phyloP scores from a whole-genome alignment of 164 flowering plant species.

The Sextonia rubra region DNA sequence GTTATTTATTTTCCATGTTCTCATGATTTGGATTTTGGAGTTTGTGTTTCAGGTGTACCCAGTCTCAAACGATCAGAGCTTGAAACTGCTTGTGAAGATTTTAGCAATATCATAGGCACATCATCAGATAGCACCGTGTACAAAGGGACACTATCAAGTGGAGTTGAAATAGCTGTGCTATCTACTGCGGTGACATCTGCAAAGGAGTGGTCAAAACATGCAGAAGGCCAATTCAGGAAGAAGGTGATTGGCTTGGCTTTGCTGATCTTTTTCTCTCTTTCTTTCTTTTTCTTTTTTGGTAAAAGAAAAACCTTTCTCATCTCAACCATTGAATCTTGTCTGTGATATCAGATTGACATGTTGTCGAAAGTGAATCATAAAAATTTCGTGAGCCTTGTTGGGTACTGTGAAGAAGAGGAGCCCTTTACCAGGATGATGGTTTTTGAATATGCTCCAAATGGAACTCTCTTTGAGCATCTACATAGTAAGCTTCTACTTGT shows the following conservation, averaged over 20 bases:
- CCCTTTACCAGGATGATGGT: conserved; percentile 82
- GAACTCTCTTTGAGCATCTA: conserved; percentile 77
- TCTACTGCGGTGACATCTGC: conserved; percentile 33
- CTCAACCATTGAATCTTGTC: conserved; percentile 3
- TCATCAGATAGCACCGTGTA: conserved; percentile 49
- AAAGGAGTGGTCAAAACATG: conserved; percentile 52
- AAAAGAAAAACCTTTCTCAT: too few species aligned
- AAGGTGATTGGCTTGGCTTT: conserved; percentile 34
- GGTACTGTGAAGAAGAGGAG: conserved; percentile 58
- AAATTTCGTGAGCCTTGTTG: conserved; percentile 68
- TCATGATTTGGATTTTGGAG: neutral
- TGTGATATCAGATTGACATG: conserved; percentile 45
- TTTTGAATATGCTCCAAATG: conserved; percentile 81
- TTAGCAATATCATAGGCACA: conserved; percentile 73
- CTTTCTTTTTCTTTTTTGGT: too few species aligned
- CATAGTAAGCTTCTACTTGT: conserved; percentile 46
- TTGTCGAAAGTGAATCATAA: conserved; percentile 68
- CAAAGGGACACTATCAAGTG: conserved; percentile 83
- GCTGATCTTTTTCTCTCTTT: neutral
- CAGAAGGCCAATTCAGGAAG: conserved; percentile 53
- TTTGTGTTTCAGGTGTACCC: conserved; percentile 55
- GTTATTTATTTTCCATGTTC: neutral
- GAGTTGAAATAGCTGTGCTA: conserved; percentile 77
- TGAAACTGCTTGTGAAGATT: conserved; percentile 84
- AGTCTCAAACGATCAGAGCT: conserved; percentile 66